Evolutionary conservation across 371 early-diverging fungal genomes (phyloP).

Genomic region (Mortierella sp.): DNA sequence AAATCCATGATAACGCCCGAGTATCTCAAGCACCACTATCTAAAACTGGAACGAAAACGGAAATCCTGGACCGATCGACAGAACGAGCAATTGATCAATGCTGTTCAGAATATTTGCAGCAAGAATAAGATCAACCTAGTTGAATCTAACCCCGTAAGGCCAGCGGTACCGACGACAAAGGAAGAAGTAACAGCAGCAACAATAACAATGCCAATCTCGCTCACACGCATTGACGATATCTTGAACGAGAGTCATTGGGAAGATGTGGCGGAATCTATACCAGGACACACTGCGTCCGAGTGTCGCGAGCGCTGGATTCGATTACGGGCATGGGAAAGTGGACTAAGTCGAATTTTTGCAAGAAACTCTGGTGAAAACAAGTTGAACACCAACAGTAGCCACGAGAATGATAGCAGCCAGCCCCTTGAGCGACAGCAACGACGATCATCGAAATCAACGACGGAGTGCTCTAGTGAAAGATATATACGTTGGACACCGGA

Average conservation of each 20-base stretch:
- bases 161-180: no score
- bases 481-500: slow-evolving; percentile 7
- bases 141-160: no score
- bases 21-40: slow-evolving; percentile 20
- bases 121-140: not conserved
- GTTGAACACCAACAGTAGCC: not conserved
- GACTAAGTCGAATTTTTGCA: not conserved
- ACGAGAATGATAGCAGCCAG: not conserved
- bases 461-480: not conserved
- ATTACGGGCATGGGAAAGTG: slow-evolving; percentile 1
- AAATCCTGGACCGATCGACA: slow-evolving; percentile 21
- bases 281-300: slow-evolving; percentile 31
- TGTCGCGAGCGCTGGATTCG: slow-evolving; percentile 35
- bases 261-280: slow-evolving; percentile 5
- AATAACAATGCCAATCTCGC: not conserved
- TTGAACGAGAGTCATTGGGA: slow-evolving; percentile 21
- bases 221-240: not conserved
- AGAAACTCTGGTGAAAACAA: not conserved
- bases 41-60: slow-evolving; percentile 17
- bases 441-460: not conserved
- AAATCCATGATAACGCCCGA: slow-evolving; percentile 1
- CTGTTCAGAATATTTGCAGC: not conserved
- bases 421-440: not conserved
- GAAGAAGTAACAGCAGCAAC: no score
- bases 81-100: slow-evolving; percentile 2